phyloP scores from a whole-genome alignment of 495 filamentous ascomycete species.

The Pyrenula aspistea region DNA sequence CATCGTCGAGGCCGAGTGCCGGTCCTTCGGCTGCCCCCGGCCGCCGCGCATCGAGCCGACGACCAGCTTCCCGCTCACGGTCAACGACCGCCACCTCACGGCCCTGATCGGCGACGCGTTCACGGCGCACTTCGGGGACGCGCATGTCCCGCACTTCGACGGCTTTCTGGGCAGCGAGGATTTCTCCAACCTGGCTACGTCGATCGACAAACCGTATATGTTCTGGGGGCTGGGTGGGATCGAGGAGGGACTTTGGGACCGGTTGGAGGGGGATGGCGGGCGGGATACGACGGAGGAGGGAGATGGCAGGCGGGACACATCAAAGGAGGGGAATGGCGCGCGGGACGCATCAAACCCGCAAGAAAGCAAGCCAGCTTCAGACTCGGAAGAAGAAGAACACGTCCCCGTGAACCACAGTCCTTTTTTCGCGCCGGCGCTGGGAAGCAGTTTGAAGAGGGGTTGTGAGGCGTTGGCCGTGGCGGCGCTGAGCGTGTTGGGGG shows the following conservation, averaged over 20 bases:
- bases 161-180: conserved; percentile 27
- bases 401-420: conserved; percentile 44
- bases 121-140: conserved; percentile 20
- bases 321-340: not conserved
- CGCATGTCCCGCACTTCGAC: conserved; percentile 21
- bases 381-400: not conserved
- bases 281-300: not conserved
- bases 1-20: conserved; percentile 40
- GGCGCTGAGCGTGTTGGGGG: conserved; percentile 25
- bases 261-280: conserved; percentile 13
- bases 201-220: conserved; percentile 20
- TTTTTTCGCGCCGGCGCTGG: conserved; percentile 41
- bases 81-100: conserved; percentile 23
- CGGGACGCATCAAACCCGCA: not conserved
- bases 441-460: conserved; percentile 23
- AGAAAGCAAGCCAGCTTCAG: too few relatives aligned
- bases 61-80: conserved; percentile 30
- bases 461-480: conserved; percentile 40
- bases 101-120: conserved; percentile 21
- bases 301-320: conserved; percentile 23
- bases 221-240: conserved; percentile 37
- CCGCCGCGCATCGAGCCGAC: conserved; percentile 30
- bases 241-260: conserved; percentile 32
- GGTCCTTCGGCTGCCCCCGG: conserved; percentile 31
- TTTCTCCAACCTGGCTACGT: conserved; percentile 29